phyloP scores from a whole-genome alignment of 1,284 basidiomycete genomes.

The Fomitopsis palustris region DNA sequence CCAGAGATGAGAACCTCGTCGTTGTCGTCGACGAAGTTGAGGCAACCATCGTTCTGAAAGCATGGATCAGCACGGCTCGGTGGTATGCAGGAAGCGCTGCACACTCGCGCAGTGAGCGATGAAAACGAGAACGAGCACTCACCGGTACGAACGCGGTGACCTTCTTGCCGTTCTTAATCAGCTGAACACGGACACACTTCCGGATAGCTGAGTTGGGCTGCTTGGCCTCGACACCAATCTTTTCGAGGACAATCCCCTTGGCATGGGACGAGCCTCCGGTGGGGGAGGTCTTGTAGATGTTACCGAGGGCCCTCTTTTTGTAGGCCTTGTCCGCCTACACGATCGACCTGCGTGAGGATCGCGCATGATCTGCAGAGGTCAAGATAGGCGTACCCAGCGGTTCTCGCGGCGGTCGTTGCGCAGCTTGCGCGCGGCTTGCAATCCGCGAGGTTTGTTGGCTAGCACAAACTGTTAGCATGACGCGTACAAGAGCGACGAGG shows the following conservation, averaged over 20 bases:
- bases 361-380: background rate
- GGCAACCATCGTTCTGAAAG: conserved; percentile 97
- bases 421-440: conserved; percentile 99
- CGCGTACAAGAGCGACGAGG: conserved; percentile 2
- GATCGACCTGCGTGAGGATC: conserved; percentile 2
- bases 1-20: conserved; percentile 99
- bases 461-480: conserved; percentile 16
- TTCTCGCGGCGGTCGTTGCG: conserved; percentile 92
- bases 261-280: conserved; percentile 99
- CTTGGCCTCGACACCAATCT: conserved; percentile 93
- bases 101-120: no score
- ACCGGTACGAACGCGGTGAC: conserved; percentile 85
- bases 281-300: conserved; percentile 99
- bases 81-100: conserved; percentile 4
- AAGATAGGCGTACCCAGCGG: conserved; percentile 79
- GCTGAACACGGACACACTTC: conserved; percentile 99
- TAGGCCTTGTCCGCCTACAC: conserved; percentile 94
- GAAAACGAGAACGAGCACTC: conserved; percentile 14
- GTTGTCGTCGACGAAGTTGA: conserved; percentile 99
- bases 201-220: conserved; percentile 99
- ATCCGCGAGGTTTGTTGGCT: conserved; percentile 98
- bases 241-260: conserved; percentile 99
- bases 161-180: conserved; percentile 99
- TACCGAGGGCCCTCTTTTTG: conserved; percentile 99
- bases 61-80: conserved; percentile 13